Percentiles rank a stretch among this genome's conserved stretches.
Evolutionary conservation across 805 yeast genomes (phyloP).

Genomic region (Yamadazyma olivae): DNA sequence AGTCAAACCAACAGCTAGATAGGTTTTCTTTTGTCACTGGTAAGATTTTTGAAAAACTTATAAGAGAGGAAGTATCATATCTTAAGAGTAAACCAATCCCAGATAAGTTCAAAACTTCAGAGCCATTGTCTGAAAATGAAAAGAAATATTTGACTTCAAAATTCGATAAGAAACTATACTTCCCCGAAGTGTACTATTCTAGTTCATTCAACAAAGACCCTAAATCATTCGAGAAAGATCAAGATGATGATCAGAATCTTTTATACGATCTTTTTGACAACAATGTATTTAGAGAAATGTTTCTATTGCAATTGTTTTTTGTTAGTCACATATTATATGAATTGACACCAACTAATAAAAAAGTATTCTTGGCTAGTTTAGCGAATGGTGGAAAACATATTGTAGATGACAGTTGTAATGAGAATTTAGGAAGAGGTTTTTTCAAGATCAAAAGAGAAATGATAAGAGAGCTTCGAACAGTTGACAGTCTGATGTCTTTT

Average conservation of each 20-base stretch:
- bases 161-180: conserved; percentile 19
- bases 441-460: conserved; percentile 26
- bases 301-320: conserved; percentile 29
- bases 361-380: conserved; percentile 17
- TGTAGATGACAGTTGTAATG: conserved; percentile 23
- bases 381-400: conserved; percentile 34
- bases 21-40: conserved; percentile 20
- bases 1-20: conserved; percentile 19
- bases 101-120: conserved; percentile 4
- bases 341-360: conserved; percentile 20
- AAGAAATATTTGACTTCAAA: conserved; percentile 15
- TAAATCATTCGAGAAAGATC: conserved; percentile 14
- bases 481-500: conserved; percentile 25
- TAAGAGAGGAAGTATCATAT: conserved; percentile 25
- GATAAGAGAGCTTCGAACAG: conserved; percentile 15
- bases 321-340: conserved; percentile 29
- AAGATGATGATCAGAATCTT: conserved; percentile 21
- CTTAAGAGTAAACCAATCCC: conserved; percentile 1
- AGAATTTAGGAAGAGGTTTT: conserved; percentile 10
- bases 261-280: conserved; percentile 23
- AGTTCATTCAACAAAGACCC: conserved; percentile 24
- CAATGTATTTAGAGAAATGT: conserved; percentile 23
- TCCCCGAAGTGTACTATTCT: conserved; percentile 36
- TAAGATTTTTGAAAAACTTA: conserved; percentile 25
- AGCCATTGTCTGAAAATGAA: conserved; percentile 16